Conservation (phyloP, 805 yeast genomes). For the Yamadazyma kitorensis region DNA sequence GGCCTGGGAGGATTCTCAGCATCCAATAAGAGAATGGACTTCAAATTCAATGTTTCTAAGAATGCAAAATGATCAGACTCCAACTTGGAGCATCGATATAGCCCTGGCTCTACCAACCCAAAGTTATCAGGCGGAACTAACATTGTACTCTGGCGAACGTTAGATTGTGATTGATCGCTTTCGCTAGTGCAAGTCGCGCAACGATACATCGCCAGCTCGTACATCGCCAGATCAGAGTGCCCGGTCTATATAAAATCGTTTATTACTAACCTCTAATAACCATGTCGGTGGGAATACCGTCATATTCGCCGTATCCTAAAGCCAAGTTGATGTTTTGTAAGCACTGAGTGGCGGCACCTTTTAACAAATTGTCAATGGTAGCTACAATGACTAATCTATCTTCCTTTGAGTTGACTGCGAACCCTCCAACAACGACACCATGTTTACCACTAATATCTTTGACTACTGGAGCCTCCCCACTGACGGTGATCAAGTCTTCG, state of each 20-base stretch:
- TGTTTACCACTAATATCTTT: conserved; percentile 90
- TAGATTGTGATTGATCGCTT: neutral
- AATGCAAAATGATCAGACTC: conserved; percentile 78
- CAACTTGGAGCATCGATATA: conserved; percentile 74
- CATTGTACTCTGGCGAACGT: too few species aligned
- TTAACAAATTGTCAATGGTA: conserved; percentile 90
- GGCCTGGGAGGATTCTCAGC: conserved; percentile 82
- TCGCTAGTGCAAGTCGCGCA: neutral
- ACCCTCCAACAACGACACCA: conserved; percentile 93
- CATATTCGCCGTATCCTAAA: conserved; percentile 88
- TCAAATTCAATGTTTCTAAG: conserved; percentile 66
- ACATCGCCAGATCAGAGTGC: too few species aligned
- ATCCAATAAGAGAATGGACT: conserved; percentile 70
- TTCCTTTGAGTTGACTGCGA: conserved; percentile 84
- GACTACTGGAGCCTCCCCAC: conserved; percentile 92
- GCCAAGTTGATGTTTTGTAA: conserved; percentile 92
- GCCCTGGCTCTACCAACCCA: conserved; percentile 85
- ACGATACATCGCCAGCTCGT: too few species aligned
- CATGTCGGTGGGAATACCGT: conserved; percentile 82
- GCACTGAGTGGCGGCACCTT: conserved; percentile 99
- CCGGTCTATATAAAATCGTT: neutral
- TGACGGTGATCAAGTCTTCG: conserved; percentile 79
- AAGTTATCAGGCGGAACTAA: conserved; percentile 90
- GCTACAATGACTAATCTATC: conserved; percentile 93
- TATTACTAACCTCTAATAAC: conserved; percentile 43